These are phyloP conservation scores for Penicillium turbatum DNA, from an alignment of 495 filamentous ascomycete species.

Conservation along the genomic window DNA sequence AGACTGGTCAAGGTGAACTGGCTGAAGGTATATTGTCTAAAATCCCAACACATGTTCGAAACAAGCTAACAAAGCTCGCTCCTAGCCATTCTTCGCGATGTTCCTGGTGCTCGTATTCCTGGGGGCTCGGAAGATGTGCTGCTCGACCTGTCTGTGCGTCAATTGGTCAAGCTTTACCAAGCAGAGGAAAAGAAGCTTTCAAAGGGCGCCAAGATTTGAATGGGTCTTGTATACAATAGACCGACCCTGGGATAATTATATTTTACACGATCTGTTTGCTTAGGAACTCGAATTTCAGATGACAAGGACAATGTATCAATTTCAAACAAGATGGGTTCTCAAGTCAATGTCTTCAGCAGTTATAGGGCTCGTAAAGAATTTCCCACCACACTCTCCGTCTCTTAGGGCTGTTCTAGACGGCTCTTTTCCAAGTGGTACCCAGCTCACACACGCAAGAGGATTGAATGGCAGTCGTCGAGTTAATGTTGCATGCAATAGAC, in stretches of 20 bases:
- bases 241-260: background rate
- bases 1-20: slow-evolving; percentile 63
- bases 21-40: slow-evolving; percentile 53
- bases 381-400: no score
- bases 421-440: no score
- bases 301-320: no score
- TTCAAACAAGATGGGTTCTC: no score
- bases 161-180: slow-evolving; percentile 69
- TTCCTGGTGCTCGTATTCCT: slow-evolving; percentile 58
- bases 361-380: no score
- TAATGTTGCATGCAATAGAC: no score
- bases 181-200: slow-evolving; percentile 58
- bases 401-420: no score
- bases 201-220: slow-evolving; percentile 35
- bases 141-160: slow-evolving; percentile 64
- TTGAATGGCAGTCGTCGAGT: no score
- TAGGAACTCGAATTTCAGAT: background rate
- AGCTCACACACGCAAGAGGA: no score
- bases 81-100: slow-evolving; percentile 60
- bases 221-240: background rate
- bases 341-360: no score
- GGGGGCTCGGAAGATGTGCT: slow-evolving; percentile 75
- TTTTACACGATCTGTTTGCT: background rate
- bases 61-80: background rate
- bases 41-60: background rate